A percentile compares a stretch with the other conserved stretches of the same genome.
phyloP scores from a whole-genome alignment of 768 basidiomycete species.

The Krasilnikovozyma curviuscula region DNA sequence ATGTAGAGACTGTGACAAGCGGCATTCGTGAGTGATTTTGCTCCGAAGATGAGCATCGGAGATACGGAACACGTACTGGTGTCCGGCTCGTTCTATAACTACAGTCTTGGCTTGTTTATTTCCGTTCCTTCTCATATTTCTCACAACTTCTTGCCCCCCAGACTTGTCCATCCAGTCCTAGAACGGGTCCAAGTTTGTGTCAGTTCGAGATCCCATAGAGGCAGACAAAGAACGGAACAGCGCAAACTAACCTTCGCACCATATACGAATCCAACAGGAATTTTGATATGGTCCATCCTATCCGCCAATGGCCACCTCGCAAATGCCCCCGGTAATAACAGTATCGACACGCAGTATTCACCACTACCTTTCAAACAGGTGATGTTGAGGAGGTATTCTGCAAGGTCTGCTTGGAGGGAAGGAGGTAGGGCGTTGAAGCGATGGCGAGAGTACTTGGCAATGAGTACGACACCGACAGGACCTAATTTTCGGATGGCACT shows the following conservation, averaged over 20 bases:
- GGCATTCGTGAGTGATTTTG: background rate
- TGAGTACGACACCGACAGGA: background rate
- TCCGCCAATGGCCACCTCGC: background rate
- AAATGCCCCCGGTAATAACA: constrained; percentile 6
- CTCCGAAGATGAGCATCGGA: background rate
- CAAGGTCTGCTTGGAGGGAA: background rate
- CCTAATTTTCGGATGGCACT: background rate
- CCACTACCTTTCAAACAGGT: constrained; percentile 2
- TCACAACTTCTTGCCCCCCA: constrained; percentile 3
- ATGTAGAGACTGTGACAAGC: constrained; percentile 1
- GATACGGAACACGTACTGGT: background rate
- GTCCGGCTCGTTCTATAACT: constrained; percentile 2
- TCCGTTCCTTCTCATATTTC: background rate
- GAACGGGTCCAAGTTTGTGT: no score
- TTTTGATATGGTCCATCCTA: background rate
- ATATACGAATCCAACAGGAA: background rate
- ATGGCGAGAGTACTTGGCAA: background rate
- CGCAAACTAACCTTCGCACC: no score
- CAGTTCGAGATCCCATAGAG: no score
- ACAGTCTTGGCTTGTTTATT: background rate
- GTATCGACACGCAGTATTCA: constrained; percentile 2
- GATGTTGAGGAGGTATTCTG: constrained; percentile 3
- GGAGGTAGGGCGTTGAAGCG: background rate
- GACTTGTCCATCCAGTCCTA: constrained; percentile 9
- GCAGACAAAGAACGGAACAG: no score